A percentile compares a stretch with the other conserved stretches of the same genome.
Evolutionary conservation across 2,329 filamentous ascomycete species (phyloP).

Genomic region (Penicillium sp.): DNA sequence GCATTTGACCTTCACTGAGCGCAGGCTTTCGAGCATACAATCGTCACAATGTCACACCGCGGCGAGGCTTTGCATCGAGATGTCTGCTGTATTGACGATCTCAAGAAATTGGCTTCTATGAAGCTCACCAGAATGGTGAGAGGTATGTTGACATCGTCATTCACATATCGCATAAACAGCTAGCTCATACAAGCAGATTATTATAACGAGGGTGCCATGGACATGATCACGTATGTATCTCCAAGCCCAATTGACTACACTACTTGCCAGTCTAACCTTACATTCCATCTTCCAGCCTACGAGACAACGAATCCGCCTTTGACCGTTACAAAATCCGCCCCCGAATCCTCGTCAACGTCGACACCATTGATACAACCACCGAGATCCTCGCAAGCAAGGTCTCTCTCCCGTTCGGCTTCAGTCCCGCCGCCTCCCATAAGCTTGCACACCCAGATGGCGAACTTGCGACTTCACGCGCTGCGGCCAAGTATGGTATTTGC

Average conservation of each 20-base stretch:
- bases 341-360: constrained; percentile 53
- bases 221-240: constrained; percentile 53
- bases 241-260: not conserved
- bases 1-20: not conserved
- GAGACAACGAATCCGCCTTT: constrained; percentile 61
- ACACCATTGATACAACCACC: constrained; percentile 53
- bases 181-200: constrained; percentile 51
- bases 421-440: constrained; percentile 60
- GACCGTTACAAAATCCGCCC: constrained; percentile 58
- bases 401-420: constrained; percentile 60
- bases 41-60: constrained; percentile 40
- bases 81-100: constrained; percentile 45
- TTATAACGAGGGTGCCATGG: constrained; percentile 64
- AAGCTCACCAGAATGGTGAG: constrained; percentile 50
- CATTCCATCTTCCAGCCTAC: constrained; percentile 39
- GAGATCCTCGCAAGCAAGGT: constrained; percentile 49
- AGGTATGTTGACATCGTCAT: constrained; percentile 30
- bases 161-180: not conserved
- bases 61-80: constrained; percentile 39
- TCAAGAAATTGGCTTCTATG: constrained; percentile 48
- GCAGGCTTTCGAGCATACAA: not conserved
- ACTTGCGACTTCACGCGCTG: constrained; percentile 56
- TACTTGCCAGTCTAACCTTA: not conserved
- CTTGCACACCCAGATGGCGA: constrained; percentile 62
- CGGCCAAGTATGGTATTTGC: constrained; percentile 49